Percentiles rank a stretch among this genome's conserved stretches.
Evolutionary conservation across 2,329 filamentous ascomycete species (phyloP).

Genomic region (Fusarium paranaense): DNA sequence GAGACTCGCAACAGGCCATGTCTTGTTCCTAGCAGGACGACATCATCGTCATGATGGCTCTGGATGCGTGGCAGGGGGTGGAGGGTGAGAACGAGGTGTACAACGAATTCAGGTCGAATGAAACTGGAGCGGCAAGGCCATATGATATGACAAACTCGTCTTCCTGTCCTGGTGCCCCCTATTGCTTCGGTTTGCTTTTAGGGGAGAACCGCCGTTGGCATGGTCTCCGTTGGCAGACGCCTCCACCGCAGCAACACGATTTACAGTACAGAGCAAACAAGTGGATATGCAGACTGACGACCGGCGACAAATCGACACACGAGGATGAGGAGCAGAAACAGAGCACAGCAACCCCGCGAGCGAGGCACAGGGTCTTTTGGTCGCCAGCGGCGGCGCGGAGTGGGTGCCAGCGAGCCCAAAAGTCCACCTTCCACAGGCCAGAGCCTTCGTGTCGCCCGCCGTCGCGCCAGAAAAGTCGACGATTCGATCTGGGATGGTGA

Average conservation of each 20-base stretch:
- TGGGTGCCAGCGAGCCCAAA: constrained; percentile 24
- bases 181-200: constrained; percentile 17
- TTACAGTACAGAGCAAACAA: constrained; percentile 29
- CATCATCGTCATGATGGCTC: constrained; percentile 28
- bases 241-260: constrained; percentile 37
- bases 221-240: constrained; percentile 33
- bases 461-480: constrained; percentile 31
- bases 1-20: constrained; percentile 19
- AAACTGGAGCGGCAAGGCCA: constrained; percentile 10
- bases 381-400: constrained; percentile 38
- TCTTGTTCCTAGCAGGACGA: constrained; percentile 27
- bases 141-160: constrained; percentile 24
- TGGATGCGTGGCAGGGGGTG: constrained; percentile 14
- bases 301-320: constrained; percentile 7
- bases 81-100: background rate
- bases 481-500: constrained; percentile 46
- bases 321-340: constrained; percentile 1
- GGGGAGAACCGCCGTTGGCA: constrained; percentile 30
- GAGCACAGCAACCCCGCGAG: constrained; percentile 10
- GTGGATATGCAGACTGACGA: constrained; percentile 26
- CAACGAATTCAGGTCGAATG: constrained; percentile 2
- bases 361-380: constrained; percentile 35
- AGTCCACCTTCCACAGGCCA: constrained; percentile 14
- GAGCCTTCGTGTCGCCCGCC: constrained; percentile 8
- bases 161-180: constrained; percentile 14